Evolutionary conservation across 345 rosid species (phyloP).

Genomic region (Clarkia xantiana): DNA sequence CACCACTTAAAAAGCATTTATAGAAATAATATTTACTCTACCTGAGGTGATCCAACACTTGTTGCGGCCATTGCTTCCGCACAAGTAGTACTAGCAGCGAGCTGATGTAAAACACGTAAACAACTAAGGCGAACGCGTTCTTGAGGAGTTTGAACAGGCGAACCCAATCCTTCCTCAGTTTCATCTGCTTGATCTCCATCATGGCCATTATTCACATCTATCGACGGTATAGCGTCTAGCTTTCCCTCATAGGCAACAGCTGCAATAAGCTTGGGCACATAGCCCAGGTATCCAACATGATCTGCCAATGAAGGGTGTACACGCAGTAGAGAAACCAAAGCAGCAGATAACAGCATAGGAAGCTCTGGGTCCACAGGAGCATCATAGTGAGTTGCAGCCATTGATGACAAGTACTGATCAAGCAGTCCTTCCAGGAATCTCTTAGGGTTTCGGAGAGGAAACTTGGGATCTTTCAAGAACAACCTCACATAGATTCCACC

Average conservation of each 20-base stretch:
- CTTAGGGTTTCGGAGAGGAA: constrained; percentile 93
- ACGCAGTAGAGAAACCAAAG: constrained; percentile 91
- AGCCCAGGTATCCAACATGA: constrained; percentile 95
- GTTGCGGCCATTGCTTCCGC: constrained; percentile 99
- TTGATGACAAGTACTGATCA: constrained; percentile 87
- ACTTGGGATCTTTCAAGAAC: constrained; percentile 92
- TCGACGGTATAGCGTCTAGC: constrained; percentile 80
- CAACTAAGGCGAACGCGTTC: constrained; percentile 98
- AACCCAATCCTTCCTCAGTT: constrained; percentile 37
- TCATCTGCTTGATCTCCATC: constrained; percentile 29
- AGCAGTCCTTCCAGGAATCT: constrained; percentile 92
- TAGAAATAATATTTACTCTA: constrained; percentile 6
- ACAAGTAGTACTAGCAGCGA: constrained; percentile 88
- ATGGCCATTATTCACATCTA: constrained; percentile 40
- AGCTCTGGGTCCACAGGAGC: constrained; percentile 76
- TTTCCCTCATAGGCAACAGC: constrained; percentile 95
- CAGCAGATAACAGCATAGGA: constrained; percentile 94
- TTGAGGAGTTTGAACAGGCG: constrained; percentile 71
- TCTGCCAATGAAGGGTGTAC: constrained; percentile 98
- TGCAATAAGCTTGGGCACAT: constrained; percentile 93
- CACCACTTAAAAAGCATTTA: background rate
- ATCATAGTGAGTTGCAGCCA: constrained; percentile 86
- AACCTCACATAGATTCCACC: constrained; percentile 90
- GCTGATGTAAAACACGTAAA: constrained; percentile 94
- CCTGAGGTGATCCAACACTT: constrained; percentile 91